A percentile compares a stretch with the other conserved stretches of the same genome.
Evolutionary conservation across 2,329 filamentous ascomycete species (phyloP).

Genomic region (Bipolaris zeicola): DNA sequence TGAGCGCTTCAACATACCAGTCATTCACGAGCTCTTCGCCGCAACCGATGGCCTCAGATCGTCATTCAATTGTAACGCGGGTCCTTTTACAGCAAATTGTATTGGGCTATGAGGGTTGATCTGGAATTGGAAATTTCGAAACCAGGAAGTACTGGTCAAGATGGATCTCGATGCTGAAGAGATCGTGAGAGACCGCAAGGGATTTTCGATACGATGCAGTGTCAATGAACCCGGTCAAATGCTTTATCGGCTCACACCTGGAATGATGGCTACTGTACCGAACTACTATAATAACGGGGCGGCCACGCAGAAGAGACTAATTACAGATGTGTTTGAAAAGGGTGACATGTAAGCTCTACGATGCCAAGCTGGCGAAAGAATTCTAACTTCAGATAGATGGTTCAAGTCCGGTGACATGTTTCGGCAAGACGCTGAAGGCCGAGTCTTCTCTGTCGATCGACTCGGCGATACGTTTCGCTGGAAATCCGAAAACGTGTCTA

Average conservation of each 20-base stretch:
- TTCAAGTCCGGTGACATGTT: constrained; percentile 49
- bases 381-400: constrained; percentile 30
- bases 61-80: constrained; percentile 41
- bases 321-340: constrained; percentile 46
- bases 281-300: constrained; percentile 45
- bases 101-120: constrained; percentile 43
- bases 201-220: constrained; percentile 42
- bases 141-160: constrained; percentile 42
- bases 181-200: constrained; percentile 43
- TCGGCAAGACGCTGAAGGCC: constrained; percentile 42
- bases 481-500: constrained; percentile 56
- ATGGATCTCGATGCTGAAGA: constrained; percentile 49
- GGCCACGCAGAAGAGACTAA: constrained; percentile 39
- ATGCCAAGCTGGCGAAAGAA: neutral
- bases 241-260: constrained; percentile 39
- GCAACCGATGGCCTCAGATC: constrained; percentile 48
- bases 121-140: constrained; percentile 40
- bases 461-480: constrained; percentile 50
- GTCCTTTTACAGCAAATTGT: constrained; percentile 42
- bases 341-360: constrained; percentile 43
- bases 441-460: constrained; percentile 48
- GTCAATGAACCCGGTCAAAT: constrained; percentile 46
- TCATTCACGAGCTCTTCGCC: constrained; percentile 50
- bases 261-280: constrained; percentile 27
- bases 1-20: constrained; percentile 47